A percentile compares a stretch with the other conserved stretches of the same genome.
Evolutionary conservation across 176 grass and related monocot species (phyloP).

Genomic region (Metroxylon sagu): DNA sequence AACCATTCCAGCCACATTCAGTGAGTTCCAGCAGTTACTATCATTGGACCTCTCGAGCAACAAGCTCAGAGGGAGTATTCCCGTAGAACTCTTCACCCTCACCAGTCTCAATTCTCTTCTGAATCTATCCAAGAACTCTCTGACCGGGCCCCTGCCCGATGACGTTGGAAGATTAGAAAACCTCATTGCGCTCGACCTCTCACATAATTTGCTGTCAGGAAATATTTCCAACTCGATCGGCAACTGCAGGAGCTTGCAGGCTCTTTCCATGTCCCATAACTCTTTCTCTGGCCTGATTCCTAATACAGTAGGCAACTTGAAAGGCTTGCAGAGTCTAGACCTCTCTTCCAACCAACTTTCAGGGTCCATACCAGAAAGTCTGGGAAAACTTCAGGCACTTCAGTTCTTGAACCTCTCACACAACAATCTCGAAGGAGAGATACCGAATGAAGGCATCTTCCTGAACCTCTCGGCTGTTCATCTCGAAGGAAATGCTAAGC

Average conservation of each 20-base stretch:
- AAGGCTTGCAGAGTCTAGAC: slow-evolving; percentile 39
- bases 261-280: slow-evolving; percentile 31
- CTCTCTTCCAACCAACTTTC: slow-evolving; percentile 30
- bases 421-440: slow-evolving; percentile 27
- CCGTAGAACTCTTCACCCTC: slow-evolving; percentile 20
- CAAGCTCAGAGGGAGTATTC: slow-evolving; percentile 22
- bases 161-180: slow-evolving; percentile 21
- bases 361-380: slow-evolving; percentile 20
- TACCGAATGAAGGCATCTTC: slow-evolving; percentile 29
- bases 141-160: slow-evolving; percentile 18
- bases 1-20: slow-evolving; percentile 20
- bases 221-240: slow-evolving; percentile 26
- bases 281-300: slow-evolving; percentile 24
- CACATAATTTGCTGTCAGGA: slow-evolving; percentile 18
- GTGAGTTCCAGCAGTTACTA: slow-evolving; percentile 11
- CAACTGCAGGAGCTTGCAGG: slow-evolving; percentile 26
- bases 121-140: slow-evolving; percentile 32
- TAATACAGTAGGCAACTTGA: slow-evolving; percentile 26
- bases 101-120: slow-evolving; percentile 28
- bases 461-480: slow-evolving; percentile 23
- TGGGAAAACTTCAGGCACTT: slow-evolving; percentile 21
- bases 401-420: slow-evolving; percentile 35
- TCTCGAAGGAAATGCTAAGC: slow-evolving; percentile 28
- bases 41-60: slow-evolving; percentile 31
- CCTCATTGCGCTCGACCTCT: slow-evolving; percentile 22